Conservation (phyloP, 1,284 basidiomycete species). For the Schizopora paradoxa region DNA sequence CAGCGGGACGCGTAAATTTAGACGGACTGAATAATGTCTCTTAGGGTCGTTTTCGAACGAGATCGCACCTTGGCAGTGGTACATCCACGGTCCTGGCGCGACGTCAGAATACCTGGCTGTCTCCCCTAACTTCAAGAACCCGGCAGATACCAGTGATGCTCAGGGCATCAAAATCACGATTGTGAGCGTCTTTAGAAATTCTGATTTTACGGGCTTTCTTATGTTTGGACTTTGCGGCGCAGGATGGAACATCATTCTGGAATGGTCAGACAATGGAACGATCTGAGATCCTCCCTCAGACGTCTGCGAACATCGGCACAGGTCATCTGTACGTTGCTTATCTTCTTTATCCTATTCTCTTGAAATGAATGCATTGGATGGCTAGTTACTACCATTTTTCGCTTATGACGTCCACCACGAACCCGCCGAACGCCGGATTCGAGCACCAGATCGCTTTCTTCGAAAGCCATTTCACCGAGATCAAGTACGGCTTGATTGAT, state of each 20-base stretch:
- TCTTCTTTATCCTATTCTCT: background rate
- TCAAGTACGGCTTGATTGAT: slow-evolving; percentile 25
- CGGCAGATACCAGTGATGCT: slow-evolving; percentile 25
- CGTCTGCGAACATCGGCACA: slow-evolving; percentile 24
- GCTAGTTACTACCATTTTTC: slow-evolving; percentile 26
- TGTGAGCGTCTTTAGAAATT: slow-evolving; percentile 19
- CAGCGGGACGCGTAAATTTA: background rate
- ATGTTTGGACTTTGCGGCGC: background rate
- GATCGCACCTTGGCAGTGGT: slow-evolving; percentile 25
- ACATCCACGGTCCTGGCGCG: slow-evolving; percentile 26
- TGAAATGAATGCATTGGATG: background rate
- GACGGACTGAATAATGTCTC: background rate
- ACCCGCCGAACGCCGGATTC: slow-evolving; percentile 22
- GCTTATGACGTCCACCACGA: slow-evolving; percentile 23
- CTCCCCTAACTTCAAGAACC: slow-evolving; percentile 25
- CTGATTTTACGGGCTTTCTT: background rate
- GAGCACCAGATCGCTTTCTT: slow-evolving; percentile 25
- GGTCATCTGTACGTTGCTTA: slow-evolving; percentile 22
- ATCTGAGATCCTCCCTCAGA: slow-evolving; percentile 28
- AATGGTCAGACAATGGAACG: slow-evolving; percentile 25
- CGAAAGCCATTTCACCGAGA: slow-evolving; percentile 25
- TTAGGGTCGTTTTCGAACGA: slow-evolving; percentile 23
- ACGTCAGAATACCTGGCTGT: slow-evolving; percentile 26
- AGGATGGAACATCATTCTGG: slow-evolving; percentile 23
- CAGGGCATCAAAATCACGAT: slow-evolving; percentile 28